These are phyloP conservation scores for Suillus luteus DNA, from an alignment of 768 basidiomycete species.

Conservation along the genomic window DNA sequence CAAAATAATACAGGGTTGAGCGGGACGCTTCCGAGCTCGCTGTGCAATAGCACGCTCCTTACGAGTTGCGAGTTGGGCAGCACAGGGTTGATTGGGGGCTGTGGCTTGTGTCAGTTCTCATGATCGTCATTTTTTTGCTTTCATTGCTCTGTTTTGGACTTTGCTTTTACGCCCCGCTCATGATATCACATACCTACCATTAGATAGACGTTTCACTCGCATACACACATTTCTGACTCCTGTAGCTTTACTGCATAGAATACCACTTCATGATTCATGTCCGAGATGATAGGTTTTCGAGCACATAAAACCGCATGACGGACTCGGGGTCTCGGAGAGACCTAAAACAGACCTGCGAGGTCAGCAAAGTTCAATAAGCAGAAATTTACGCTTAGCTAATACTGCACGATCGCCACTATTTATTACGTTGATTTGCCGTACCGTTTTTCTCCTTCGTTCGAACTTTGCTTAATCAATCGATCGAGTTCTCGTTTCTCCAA, in stretches of 20 bases:
- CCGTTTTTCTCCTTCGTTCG: too few species aligned
- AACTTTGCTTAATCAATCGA: too few species aligned
- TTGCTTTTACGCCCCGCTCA: neutral
- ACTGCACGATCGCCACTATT: too few species aligned
- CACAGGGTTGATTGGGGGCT: constrained; percentile 11
- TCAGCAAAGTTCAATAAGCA: too few species aligned
- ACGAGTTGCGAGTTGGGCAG: constrained; percentile 24
- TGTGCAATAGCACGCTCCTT: constrained; percentile 30
- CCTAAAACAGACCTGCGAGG: too few species aligned
- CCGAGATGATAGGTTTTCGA: too few species aligned
- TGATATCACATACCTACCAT: neutral
- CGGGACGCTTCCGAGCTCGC: constrained; percentile 31
- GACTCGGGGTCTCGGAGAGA: too few species aligned
- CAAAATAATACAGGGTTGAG: constrained; percentile 40
- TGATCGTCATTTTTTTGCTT: neutral
- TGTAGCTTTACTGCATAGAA: neutral
- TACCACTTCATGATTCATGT: too few species aligned
- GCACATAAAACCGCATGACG: too few species aligned
- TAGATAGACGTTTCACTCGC: neutral
- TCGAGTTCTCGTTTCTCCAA: too few species aligned
- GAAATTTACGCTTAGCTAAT: too few species aligned
- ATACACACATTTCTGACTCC: neutral
- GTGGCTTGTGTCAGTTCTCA: constrained; percentile 9
- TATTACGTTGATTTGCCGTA: too few species aligned
- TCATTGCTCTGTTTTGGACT: neutral